These are phyloP conservation scores for Chlamydomonas sphaeroides DNA, from an alignment of 139 green algal genomes.

Conservation along the genomic window DNA sequence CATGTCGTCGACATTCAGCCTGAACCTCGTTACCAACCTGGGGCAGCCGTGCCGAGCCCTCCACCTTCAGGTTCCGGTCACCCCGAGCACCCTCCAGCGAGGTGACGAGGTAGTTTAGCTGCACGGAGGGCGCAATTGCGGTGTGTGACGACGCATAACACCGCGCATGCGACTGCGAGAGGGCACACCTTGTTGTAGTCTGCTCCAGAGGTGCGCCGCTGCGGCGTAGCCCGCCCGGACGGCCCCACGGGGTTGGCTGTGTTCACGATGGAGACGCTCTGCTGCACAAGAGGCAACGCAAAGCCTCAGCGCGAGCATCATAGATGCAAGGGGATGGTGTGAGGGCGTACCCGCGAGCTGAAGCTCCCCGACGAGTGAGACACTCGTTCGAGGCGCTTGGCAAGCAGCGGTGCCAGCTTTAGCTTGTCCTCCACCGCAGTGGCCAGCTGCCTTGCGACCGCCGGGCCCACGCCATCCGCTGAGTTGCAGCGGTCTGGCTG, in stretches of 20 bases:
- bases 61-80: slow-evolving; percentile 32
- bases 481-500: slow-evolving; percentile 30
- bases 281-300: slow-evolving; percentile 1
- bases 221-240: slow-evolving; percentile 18
- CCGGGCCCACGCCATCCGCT: background rate
- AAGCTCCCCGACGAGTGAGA: slow-evolving; percentile 42
- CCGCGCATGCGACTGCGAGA: too few species aligned
- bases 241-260: background rate
- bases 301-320: too few species aligned
- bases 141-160: too few species aligned
- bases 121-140: too few species aligned
- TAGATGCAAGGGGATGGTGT: too few species aligned
- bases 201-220: background rate
- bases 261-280: slow-evolving; percentile 19
- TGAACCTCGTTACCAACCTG: slow-evolving; percentile 23
- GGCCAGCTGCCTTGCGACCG: background rate
- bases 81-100: slow-evolving; percentile 29
- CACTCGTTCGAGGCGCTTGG: slow-evolving; percentile 26
- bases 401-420: slow-evolving; percentile 40
- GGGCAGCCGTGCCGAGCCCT: slow-evolving; percentile 29
- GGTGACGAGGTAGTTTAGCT: slow-evolving; percentile 38
- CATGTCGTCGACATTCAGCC: background rate
- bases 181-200: slow-evolving; percentile 35
- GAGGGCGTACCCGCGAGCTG: slow-evolving; percentile 33
- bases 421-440: slow-evolving; percentile 40